phyloP scores from a whole-genome alignment of 805 yeast species.

The Myxozyma neotropica region DNA sequence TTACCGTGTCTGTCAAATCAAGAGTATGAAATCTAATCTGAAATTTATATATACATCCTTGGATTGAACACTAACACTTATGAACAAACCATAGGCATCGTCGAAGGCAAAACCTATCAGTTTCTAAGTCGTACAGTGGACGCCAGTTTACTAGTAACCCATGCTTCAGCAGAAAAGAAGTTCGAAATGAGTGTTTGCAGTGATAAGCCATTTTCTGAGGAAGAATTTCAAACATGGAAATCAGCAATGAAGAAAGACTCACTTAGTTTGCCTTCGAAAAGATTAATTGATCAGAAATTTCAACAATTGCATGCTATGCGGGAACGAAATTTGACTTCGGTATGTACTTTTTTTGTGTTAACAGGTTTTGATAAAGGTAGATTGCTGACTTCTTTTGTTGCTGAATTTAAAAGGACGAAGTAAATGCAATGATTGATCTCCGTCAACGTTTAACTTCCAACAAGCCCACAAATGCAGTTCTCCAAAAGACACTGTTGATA shows the following conservation, averaged over 20 bases:
- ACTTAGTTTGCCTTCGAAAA: slow-evolving; percentile 60
- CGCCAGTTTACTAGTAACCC: slow-evolving; percentile 71
- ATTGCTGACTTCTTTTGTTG: no score
- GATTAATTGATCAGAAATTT: slow-evolving; percentile 65
- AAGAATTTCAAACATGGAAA: slow-evolving; percentile 74
- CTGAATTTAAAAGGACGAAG: slow-evolving; percentile 48
- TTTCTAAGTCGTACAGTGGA: slow-evolving; percentile 56
- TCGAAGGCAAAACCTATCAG: slow-evolving; percentile 50
- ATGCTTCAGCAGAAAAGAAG: slow-evolving; percentile 71
- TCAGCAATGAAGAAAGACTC: slow-evolving; percentile 61
- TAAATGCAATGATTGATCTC: slow-evolving; percentile 74
- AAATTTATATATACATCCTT: no score
- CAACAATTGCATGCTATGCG: slow-evolving; percentile 65
- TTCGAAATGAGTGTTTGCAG: slow-evolving; percentile 80
- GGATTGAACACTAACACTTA: not conserved
- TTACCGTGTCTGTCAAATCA: slow-evolving; percentile 83
- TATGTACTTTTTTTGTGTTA: slow-evolving; percentile 35
- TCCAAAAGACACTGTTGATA: slow-evolving; percentile 68
- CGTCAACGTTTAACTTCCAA: slow-evolving; percentile 65
- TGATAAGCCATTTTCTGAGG: slow-evolving; percentile 68
- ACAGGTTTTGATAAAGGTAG: no score
- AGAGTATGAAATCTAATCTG: slow-evolving; percentile 51
- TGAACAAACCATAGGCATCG: slow-evolving; percentile 10
- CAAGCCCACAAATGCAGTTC: slow-evolving; percentile 73
- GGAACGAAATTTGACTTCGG: slow-evolving; percentile 64